phyloP scores from a whole-genome alignment of 441 rosid species.

The Metrosideros polymorpha region DNA sequence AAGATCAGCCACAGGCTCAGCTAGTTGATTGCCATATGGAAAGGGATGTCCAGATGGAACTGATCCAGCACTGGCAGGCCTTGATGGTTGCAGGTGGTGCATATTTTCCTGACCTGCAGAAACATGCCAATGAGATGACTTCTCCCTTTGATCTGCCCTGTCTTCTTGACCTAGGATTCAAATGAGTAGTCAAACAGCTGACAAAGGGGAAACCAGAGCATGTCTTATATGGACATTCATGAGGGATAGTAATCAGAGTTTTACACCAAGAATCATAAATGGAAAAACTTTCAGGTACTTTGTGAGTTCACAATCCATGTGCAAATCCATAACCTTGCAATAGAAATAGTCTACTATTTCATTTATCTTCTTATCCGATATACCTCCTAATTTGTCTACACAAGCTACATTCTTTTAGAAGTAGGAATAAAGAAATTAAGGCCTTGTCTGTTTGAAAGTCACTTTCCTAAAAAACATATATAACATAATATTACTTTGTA shows the following conservation, averaged over 20 bases:
- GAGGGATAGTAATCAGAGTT: background rate
- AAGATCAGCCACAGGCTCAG: constrained; percentile 36
- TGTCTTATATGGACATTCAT: background rate
- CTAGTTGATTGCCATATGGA: constrained; percentile 49
- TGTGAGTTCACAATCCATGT: background rate
- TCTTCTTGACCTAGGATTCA: constrained; percentile 40
- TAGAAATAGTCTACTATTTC: background rate
- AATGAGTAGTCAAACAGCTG: constrained; percentile 14
- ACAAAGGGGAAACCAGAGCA: background rate
- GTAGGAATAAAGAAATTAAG: background rate
- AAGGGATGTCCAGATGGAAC: constrained; percentile 33
- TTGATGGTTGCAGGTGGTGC: constrained; percentile 30
- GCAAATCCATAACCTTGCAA: background rate
- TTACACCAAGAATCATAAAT: background rate
- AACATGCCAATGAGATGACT: constrained; percentile 18
- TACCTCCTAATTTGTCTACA: background rate
- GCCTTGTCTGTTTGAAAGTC: background rate
- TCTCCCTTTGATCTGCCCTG: constrained; percentile 21
- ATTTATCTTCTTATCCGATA: background rate
- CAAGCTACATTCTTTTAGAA: background rate
- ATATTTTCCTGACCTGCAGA: constrained; percentile 39
- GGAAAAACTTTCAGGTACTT: background rate
- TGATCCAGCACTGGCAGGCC: constrained; percentile 34
- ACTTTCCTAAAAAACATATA: background rate
- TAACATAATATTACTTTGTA: background rate